phyloP scores from a whole-genome alignment of 495 filamentous ascomycete species.

The Hyaloscypha variabilis region DNA sequence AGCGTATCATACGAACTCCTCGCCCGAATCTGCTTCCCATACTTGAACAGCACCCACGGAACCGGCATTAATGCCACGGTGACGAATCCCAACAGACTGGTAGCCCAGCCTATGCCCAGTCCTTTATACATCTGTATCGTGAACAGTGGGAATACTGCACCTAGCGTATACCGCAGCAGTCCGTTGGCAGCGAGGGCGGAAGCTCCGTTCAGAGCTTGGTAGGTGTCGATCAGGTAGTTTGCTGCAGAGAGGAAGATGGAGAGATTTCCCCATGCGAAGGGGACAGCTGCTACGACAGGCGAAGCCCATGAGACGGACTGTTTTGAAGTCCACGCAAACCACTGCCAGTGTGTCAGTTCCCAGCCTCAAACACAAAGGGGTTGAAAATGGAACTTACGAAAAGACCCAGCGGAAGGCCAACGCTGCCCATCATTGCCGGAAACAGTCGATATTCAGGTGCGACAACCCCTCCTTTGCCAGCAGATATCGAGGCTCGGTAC shows the following conservation, averaged over 20 bases:
- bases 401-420: slow-evolving; percentile 7
- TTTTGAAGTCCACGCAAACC: slow-evolving; percentile 51
- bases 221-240: slow-evolving; percentile 61
- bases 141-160: slow-evolving; percentile 68
- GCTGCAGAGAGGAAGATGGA: slow-evolving; percentile 53
- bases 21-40: not conserved
- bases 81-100: not conserved
- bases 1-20: not conserved
- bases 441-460: not conserved
- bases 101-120: slow-evolving; percentile 1
- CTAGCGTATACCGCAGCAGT: slow-evolving; percentile 62
- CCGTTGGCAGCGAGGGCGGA: slow-evolving; percentile 66
- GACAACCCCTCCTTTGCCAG: not conserved
- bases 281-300: slow-evolving; percentile 53
- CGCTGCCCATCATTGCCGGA: not conserved
- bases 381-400: slow-evolving; percentile 8
- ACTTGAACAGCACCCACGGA: slow-evolving; percentile 6
- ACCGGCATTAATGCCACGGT: not conserved
- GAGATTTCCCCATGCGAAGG: slow-evolving; percentile 71
- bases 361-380: not conserved
- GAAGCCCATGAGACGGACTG: slow-evolving; percentile 43
- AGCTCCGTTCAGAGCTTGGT: slow-evolving; percentile 59
- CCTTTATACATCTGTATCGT: slow-evolving; percentile 44
- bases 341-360: slow-evolving; percentile 32
- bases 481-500: not conserved